Conservation (phyloP, 371 early-diverging fungal genomes). For the Dichotomocladium elegans region DNA sequence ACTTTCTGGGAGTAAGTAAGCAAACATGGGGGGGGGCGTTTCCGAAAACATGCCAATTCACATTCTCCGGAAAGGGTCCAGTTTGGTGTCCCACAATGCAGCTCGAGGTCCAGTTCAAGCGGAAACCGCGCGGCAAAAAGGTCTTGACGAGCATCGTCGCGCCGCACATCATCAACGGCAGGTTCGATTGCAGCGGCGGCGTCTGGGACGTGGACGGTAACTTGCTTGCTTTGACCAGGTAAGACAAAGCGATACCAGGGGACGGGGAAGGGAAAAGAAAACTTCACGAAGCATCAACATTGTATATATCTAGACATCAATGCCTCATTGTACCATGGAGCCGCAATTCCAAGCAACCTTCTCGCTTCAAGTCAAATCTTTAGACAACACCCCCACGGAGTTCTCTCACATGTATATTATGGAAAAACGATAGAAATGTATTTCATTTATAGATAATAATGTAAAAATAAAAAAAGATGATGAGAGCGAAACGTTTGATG, state of each 20-base stretch:
- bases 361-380: too few species aligned
- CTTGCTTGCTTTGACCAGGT: conserved; percentile 37
- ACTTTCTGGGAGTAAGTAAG: conserved; percentile 13
- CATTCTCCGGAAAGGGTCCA: conserved; percentile 10
- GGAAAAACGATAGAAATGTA: too few species aligned
- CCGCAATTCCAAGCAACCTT: conserved; percentile 24
- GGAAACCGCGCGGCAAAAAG: conserved; percentile 21
- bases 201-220: conserved; percentile 30
- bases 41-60: conserved; percentile 16
- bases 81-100: conserved; percentile 50
- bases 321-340: conserved; percentile 36
- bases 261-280: too few species aligned
- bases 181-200: conserved; percentile 40
- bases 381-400: too few species aligned
- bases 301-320: conserved; percentile 24
- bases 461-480: too few species aligned
- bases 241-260: too few species aligned
- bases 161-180: conserved; percentile 37
- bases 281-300: too few species aligned
- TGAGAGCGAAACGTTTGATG: too few species aligned
- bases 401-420: too few species aligned
- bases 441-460: too few species aligned
- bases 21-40: too few species aligned
- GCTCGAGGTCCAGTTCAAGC: conserved; percentile 42
- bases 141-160: conserved; percentile 28